These are phyloP conservation scores for Erodium trifolium DNA, from an alignment of 441 rosid genomes.

Conservation along the genomic window DNA sequence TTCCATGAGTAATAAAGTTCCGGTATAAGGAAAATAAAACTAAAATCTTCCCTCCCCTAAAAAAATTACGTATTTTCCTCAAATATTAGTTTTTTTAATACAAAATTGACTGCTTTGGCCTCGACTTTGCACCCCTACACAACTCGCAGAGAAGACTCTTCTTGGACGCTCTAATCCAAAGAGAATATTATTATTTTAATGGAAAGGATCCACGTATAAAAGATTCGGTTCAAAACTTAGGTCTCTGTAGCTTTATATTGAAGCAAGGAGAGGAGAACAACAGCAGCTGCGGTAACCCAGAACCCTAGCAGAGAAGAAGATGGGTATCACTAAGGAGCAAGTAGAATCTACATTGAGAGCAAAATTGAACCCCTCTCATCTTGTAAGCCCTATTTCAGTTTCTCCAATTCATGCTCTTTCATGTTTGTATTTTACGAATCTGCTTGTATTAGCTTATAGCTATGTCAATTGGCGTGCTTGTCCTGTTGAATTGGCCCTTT, in stretches of 20 bases:
- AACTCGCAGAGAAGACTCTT: no score
- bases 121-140: no score
- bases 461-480: neutral
- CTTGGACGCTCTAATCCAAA: neutral
- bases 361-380: slow-evolving; percentile 63
- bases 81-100: no score
- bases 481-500: neutral
- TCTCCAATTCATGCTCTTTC: neutral
- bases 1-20: no score
- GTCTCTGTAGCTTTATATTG: neutral
- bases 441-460: neutral
- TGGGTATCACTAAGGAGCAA: slow-evolving; percentile 80
- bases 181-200: neutral
- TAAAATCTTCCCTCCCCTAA: no score
- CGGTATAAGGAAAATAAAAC: no score
- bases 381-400: slow-evolving; percentile 31
- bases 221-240: neutral
- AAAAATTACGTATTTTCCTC: no score
- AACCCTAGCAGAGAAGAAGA: slow-evolving; percentile 22
- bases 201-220: no score
- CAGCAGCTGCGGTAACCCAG: neutral
- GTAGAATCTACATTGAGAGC: slow-evolving; percentile 61
- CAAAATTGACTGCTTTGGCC: no score
- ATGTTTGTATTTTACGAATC: neutral
- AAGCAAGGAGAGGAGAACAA: neutral